Evolutionary conservation across 495 filamentous ascomycete species (phyloP), one percentile per base, ranked within the genome.

Genomic region (Chaetomium fimeti): DNA sequence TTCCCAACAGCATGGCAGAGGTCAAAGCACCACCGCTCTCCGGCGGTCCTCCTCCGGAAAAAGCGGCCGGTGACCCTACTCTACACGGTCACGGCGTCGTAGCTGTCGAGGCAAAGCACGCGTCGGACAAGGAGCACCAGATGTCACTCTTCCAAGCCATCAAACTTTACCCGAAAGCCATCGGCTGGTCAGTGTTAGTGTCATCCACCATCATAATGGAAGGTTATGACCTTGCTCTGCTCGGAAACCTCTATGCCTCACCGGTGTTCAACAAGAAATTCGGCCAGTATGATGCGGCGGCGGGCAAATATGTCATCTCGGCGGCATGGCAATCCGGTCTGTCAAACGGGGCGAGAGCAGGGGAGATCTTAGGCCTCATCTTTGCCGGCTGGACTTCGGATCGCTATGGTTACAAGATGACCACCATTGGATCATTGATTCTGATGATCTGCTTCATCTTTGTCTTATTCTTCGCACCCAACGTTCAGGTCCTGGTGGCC

Each of bases 381-480:
- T 32, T 76, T 11, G 71, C 72, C 7, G 76, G 76, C 5, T 74
- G 69, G 67, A 57, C 70, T 2, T 69, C 75, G 2, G 74, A 78
- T 42, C 68, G 70, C 15, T 74, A 69, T 18, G 76, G 76, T 7
- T 74, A 76, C 53, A 69, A 65, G 60, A 63, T 64, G 48, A 57
- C 55, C 16, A 76, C 73, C 0, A 78, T 82, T 0, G 69, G 70
- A 22, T 72, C 78, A 38, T 71, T 85, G 47, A 60, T 72, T 13
- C 58, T 79, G 57, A 72, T 85, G 68, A 80, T 77, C 42, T 65
- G 65, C 24, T 81, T 82, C 51, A 78, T 85, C 28, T 86, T 86
- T 64, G 75, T 85, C 53, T 61, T 78, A 3, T 83, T 86, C 78
- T 89, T 88, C 27, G 86, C 87, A 15, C 81, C 82, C 15, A 85